A percentile compares a stretch with the other conserved stretches of the same genome.
These are phyloP conservation scores for Cryptococcus sp. DNA, from an alignment of 1,284 basidiomycete species.

Conservation along the genomic window DNA sequence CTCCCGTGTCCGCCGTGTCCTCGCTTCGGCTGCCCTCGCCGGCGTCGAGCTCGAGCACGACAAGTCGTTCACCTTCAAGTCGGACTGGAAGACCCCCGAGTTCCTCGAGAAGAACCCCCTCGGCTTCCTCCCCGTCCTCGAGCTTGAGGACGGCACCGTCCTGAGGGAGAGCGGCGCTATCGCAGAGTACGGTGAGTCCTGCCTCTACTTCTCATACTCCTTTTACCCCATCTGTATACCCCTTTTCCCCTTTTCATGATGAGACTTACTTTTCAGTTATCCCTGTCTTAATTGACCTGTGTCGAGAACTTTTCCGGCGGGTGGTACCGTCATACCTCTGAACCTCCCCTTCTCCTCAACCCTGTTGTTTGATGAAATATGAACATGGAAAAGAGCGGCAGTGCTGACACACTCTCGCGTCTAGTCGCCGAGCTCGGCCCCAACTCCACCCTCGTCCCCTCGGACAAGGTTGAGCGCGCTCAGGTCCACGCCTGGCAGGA, in stretches of 20 bases:
- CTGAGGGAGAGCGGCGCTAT: constrained; percentile 80
- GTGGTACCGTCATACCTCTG: constrained; percentile 56
- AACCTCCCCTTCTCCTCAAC: constrained; percentile 21
- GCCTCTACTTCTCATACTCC: constrained; percentile 1
- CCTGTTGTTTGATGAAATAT: constrained; percentile 4
- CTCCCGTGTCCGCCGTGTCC: constrained; percentile 61
- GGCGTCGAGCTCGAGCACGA: constrained; percentile 69
- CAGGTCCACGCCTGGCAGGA: constrained; percentile 69
- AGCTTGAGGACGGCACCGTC: constrained; percentile 69
- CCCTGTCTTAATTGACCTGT: constrained; percentile 64
- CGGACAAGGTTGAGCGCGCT: constrained; percentile 62
- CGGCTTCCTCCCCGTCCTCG: constrained; percentile 80
- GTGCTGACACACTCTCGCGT: not conserved
- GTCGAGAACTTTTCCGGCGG: constrained; percentile 63
- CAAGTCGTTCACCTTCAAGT: constrained; percentile 62
- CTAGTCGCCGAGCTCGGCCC: constrained; percentile 72
- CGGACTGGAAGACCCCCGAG: constrained; percentile 67
- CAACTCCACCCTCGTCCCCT: constrained; percentile 67
- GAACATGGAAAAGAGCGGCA: not conserved
- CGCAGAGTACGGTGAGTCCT: constrained; percentile 82
- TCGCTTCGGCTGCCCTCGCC: constrained; percentile 69
- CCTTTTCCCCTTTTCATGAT: constrained; percentile 41
- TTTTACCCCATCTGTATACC: too few relatives aligned
- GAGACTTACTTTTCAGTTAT: constrained; percentile 60
- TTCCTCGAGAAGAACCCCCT: constrained; percentile 78